Base-by-base conservation (phyloP, 1,284 basidiomycete species). In the Marasmius sp. region DNA sequence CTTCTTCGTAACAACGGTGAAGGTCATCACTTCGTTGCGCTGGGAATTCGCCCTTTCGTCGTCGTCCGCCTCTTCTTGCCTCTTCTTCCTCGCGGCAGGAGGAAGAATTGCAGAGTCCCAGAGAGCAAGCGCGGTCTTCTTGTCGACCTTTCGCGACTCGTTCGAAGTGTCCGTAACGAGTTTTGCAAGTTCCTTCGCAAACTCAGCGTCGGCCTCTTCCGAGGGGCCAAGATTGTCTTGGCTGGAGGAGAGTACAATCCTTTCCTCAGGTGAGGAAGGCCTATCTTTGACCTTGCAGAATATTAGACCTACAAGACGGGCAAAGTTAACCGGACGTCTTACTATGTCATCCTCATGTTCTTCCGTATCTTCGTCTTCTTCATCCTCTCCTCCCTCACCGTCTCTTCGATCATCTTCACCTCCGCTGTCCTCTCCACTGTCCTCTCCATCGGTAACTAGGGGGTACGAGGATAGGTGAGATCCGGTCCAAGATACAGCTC, bases 171-270 rank as follows among this genome's bases (percentile, higher is more conserved):
- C 94, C 0, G 92, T 93, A 53, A 97, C 88, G 81, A 99, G 91
- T 77, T 94, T 97, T 1, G 97, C 95, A 33, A 99, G 85, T 73
- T 99, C 97, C 72, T 95, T 94, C 10, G 89, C 93, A 70, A 99
- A 98, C 50, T 97, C 97, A 6, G 89, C 92, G 54, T 97, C 92
- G 36, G 93, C 95, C 69, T 97, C 94, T 67, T 93, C 89, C 1
- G 88, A 85, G 2, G 91, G 91, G 9, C 92, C 92, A 33, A 91
- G 74, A 64, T 81, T 80, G 68, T 93, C 92, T 67, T 89, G 85
- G 64, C 75, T 77, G 2, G 80, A 76, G 14, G 87, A 85, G 45
- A 88, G 81, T 22, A 94, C 80, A 8, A 94, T 82, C 20, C 89
- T 84, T 49, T 89, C 81, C 38, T 95, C 93, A 1, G 91, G 91